These are phyloP conservation scores for Entoloma clypeatum DNA, from an alignment of 1,284 basidiomycete species.

Conservation along the genomic window DNA sequence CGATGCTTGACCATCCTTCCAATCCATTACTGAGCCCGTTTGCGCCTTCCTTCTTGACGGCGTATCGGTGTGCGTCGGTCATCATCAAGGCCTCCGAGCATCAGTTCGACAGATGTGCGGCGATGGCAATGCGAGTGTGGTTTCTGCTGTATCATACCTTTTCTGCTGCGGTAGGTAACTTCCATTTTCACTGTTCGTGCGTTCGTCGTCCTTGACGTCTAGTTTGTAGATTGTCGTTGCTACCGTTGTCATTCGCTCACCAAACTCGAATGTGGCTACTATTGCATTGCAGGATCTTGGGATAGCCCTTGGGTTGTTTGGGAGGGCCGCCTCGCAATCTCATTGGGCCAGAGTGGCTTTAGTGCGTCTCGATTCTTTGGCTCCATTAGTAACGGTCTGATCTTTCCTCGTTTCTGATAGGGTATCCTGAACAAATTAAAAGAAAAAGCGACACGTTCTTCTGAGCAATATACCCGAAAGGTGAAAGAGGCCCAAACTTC, in stretches of 20 bases:
- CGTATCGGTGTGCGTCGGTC: constrained; percentile 43
- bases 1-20: constrained; percentile 41
- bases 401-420: constrained; percentile 21
- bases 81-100: constrained; percentile 44
- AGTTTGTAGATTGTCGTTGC: constrained; percentile 40
- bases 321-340: constrained; percentile 36
- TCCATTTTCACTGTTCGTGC: background rate
- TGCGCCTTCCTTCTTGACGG: constrained; percentile 44
- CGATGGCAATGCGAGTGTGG: constrained; percentile 42
- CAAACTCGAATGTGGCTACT: constrained; percentile 38
- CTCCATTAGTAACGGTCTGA: background rate
- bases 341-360: constrained; percentile 39
- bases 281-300: constrained; percentile 41
- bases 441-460: constrained; percentile 38
- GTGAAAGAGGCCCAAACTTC: too few species aligned
- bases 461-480: constrained; percentile 26
- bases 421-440: constrained; percentile 37
- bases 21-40: constrained; percentile 45
- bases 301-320: constrained; percentile 39
- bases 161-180: constrained; percentile 38
- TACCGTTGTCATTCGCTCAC: constrained; percentile 44
- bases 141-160: constrained; percentile 45
- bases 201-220: background rate
- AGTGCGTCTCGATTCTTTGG: constrained; percentile 25
- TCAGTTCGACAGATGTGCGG: constrained; percentile 41